Evolutionary conservation across 805 yeast species (phyloP), one percentile per base, ranked within the genome.

Genomic region (Metschnikowia shivogae): DNA sequence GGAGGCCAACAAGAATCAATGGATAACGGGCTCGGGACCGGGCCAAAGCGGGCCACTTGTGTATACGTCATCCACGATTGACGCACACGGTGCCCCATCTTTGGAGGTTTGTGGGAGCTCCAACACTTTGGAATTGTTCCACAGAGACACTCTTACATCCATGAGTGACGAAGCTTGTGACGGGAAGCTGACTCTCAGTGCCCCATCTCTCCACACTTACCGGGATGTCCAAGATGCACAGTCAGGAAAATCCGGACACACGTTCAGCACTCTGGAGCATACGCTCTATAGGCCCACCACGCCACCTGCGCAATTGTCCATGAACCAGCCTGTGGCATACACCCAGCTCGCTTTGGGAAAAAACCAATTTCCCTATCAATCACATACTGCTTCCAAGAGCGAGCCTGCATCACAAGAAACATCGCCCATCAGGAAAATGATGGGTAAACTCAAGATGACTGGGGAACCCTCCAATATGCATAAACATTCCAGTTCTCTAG

Each of bases 151-250:
- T 34, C 14, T 26, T 13, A 24, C 20, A 9, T 11, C 7, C 20
- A 39, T 30, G 8, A 13, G 6, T n/a, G 38, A 42, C 20, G 11
- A 34, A 22, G 43, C 51, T 0, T 46, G 48, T 4, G 52, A 44
- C 46, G 45, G 37, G 52, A 20, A 54, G 10, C 60, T 58, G 62
- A 56, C 52, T 45, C 40, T 27, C 27, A 46, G 49, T 30, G 75
- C 74, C 3, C 75, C 75, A 8, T 68, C 74, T 4, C 57, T 69
- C 36, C 70, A 68, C 46, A 68, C 74, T 4, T 68, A 59, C 49
- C 57, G 73, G 34, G 56, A 64, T 34, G 30, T 35, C 4, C 31
- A 36, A 5, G 39, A 36, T 14, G 17, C 22, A 14, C 43, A 33
- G 26, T 43, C 49, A 7, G 33, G 30, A 32, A 13, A 17, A 13